phyloP scores from a whole-genome alignment of 345 rosid genomes.

The Salix exigua region DNA sequence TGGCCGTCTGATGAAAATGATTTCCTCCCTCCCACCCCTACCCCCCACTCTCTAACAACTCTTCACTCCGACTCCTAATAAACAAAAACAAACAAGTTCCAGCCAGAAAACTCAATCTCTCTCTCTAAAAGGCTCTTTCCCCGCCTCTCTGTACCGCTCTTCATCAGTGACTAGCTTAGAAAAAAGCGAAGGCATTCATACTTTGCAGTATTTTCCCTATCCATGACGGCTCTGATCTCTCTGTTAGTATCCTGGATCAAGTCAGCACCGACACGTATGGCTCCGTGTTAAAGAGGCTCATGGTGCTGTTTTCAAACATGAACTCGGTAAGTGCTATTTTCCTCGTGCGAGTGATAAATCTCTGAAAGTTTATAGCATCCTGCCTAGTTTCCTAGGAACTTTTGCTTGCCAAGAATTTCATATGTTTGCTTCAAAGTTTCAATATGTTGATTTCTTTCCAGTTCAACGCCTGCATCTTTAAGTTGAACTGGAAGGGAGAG shows the following conservation, averaged over 20 bases:
- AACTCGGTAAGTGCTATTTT: constrained; percentile 17
- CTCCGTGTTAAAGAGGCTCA: not conserved
- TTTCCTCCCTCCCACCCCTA: constrained; percentile 14
- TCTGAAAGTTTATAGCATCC: not conserved
- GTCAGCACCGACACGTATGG: constrained; percentile 31
- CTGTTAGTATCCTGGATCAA: not conserved
- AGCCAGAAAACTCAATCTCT: not conserved
- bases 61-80: constrained; percentile 11
- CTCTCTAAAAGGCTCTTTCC: not conserved
- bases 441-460: not conserved
- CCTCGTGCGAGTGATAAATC: not conserved
- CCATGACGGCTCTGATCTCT: constrained; percentile 9
- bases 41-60: constrained; percentile 7
- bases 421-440: not conserved
- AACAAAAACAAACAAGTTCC: constrained; percentile 7
- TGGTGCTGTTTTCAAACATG: constrained; percentile 16
- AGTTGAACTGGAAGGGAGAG: not conserved
- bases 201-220: not conserved
- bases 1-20: constrained; percentile 42
- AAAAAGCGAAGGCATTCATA: not conserved
- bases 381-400: constrained; percentile 17
- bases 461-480: not conserved
- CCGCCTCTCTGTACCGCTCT: not conserved
- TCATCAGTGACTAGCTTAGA: not conserved
- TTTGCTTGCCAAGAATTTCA: not conserved